These are phyloP conservation scores for Avicennia marina DNA, from an alignment of 257 asterid species.

Conservation along the genomic window DNA sequence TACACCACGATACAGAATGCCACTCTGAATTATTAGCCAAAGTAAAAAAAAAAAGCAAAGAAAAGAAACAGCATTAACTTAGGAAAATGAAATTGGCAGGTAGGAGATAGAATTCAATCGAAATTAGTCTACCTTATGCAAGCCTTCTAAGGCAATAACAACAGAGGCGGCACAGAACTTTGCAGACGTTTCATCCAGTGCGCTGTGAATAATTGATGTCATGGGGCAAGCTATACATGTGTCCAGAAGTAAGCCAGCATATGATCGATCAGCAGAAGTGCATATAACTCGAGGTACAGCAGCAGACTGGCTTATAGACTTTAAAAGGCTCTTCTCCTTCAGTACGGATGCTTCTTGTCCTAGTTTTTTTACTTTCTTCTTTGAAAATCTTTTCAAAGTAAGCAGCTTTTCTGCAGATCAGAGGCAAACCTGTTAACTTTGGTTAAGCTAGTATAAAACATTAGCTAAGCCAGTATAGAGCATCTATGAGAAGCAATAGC, in stretches of 20 bases:
- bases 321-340: constrained; percentile 72
- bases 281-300: constrained; percentile 79
- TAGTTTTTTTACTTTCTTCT: constrained; percentile 64
- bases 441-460: constrained; percentile 9
- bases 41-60: constrained; percentile 5
- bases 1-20: constrained; percentile 77
- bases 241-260: constrained; percentile 76
- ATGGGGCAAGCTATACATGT: constrained; percentile 66
- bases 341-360: constrained; percentile 69
- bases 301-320: constrained; percentile 38
- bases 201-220: constrained; percentile 51
- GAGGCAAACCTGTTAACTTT: neutral
- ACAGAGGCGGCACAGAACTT: constrained; percentile 82
- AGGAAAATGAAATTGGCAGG: neutral
- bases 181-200: constrained; percentile 76
- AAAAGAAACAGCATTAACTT: neutral
- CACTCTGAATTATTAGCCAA: constrained; percentile 42
- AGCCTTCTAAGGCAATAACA: constrained; percentile 68
- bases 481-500: too few relatives aligned
- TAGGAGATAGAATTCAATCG: constrained; percentile 12
- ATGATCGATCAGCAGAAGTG: constrained; percentile 67
- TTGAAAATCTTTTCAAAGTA: constrained; percentile 84
- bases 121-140: constrained; percentile 64
- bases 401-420: constrained; percentile 60
- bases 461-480: too few relatives aligned